Evolutionary conservation across 495 filamentous ascomycete genomes (phyloP).

Genomic region (Alectoria sarmentosa): DNA sequence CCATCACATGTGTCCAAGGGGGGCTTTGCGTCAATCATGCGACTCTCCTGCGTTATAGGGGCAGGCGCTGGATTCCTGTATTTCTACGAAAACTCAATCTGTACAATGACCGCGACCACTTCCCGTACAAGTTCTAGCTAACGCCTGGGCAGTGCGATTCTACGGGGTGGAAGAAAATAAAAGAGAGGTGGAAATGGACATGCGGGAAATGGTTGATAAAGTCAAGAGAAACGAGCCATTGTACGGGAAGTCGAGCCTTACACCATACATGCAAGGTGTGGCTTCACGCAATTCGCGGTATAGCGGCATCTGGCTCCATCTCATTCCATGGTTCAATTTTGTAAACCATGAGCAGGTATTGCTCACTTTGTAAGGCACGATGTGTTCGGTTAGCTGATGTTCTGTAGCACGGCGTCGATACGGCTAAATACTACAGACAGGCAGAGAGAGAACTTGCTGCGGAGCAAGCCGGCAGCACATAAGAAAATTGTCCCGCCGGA

Average conservation of each 20-base stretch:
- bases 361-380: slow-evolving; percentile 13
- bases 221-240: slow-evolving; percentile 86
- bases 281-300: slow-evolving; percentile 90
- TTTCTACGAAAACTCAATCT: slow-evolving; percentile 65
- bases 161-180: slow-evolving; percentile 90
- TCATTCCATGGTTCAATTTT: slow-evolving; percentile 94
- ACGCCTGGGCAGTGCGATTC: slow-evolving; percentile 61
- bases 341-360: slow-evolving; percentile 83
- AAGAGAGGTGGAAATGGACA: slow-evolving; percentile 90
- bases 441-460: slow-evolving; percentile 91
- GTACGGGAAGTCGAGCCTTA: slow-evolving; percentile 74
- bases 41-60: slow-evolving; percentile 64
- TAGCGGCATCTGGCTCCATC: slow-evolving; percentile 69
- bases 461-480: slow-evolving; percentile 39
- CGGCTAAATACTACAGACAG: slow-evolving; percentile 93
- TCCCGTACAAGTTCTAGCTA: neutral
- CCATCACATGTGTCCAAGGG: slow-evolving; percentile 75
- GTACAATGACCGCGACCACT: slow-evolving; percentile 2
- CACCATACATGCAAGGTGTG: slow-evolving; percentile 87
- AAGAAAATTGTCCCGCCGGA: neutral
- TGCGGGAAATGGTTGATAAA: slow-evolving; percentile 93
- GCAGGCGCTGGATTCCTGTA: slow-evolving; percentile 67
- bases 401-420: slow-evolving; percentile 84
- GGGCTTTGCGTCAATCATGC: slow-evolving; percentile 76
- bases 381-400: slow-evolving; percentile 17